Conservation (phyloP, 2,329 filamentous ascomycete genomes). For the Neonectria faginata region DNA sequence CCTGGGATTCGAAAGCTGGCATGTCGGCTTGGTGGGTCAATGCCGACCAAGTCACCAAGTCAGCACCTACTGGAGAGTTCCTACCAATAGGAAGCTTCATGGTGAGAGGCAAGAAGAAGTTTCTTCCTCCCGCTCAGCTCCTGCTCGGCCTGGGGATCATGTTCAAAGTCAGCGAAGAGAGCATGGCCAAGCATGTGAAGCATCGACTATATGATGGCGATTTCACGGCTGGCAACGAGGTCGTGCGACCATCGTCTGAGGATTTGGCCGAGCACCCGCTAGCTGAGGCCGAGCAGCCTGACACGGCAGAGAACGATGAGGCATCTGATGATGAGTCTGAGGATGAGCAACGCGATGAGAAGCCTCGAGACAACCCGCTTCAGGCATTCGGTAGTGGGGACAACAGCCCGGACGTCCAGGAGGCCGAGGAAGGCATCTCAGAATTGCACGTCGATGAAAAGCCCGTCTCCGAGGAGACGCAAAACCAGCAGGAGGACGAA, state of each 20-base stretch:
- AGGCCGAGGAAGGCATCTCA: constrained; percentile 41
- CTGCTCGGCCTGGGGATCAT: constrained; percentile 88
- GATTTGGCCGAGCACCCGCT: constrained; percentile 42
- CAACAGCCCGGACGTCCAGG: constrained; percentile 45
- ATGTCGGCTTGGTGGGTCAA: constrained; percentile 98
- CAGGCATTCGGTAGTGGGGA: constrained; percentile 46
- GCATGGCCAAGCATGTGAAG: constrained; percentile 82
- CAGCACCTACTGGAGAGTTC: constrained; percentile 81
- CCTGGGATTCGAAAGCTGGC: constrained; percentile 96
- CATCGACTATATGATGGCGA: constrained; percentile 60
- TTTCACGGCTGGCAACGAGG: constrained; percentile 31
- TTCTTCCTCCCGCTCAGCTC: constrained; percentile 86
- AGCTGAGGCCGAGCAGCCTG: constrained; percentile 34
- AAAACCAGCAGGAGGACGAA: constrained; percentile 40
- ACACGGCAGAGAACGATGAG: constrained; percentile 47
- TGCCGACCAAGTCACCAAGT: constrained; percentile 91
- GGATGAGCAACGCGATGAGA: constrained; percentile 46
- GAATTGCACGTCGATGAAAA: constrained; percentile 42
- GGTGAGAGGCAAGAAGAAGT: constrained; percentile 89
- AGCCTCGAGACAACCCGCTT: constrained; percentile 53
- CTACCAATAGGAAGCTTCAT: constrained; percentile 82
- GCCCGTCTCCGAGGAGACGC: constrained; percentile 37
- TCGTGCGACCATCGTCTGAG: constrained; percentile 42
- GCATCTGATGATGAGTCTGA: constrained; percentile 49
- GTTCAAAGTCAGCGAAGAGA: constrained; percentile 90